These are phyloP conservation scores for Penicillium sp. DNA, from an alignment of 2,329 filamentous ascomycete species.

Conservation along the genomic window DNA sequence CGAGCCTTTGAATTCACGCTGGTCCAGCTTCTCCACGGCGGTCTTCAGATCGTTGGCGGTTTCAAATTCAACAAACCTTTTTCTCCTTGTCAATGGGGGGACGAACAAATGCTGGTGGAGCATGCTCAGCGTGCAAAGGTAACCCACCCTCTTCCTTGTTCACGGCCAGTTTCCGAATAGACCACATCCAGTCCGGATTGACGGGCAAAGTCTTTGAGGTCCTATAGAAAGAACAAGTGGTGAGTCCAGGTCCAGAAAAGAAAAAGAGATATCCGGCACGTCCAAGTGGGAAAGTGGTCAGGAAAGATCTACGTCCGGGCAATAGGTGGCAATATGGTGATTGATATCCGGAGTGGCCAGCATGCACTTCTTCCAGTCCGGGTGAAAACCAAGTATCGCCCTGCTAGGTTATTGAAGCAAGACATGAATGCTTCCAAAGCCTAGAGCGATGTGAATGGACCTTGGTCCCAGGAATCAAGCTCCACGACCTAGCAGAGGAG, in stretches of 20 bases:
- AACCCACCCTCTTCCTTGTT: conserved; percentile 85
- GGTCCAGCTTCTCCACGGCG: conserved; percentile 92
- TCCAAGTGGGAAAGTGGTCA: conserved; percentile 9
- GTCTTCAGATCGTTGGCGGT: conserved; percentile 82
- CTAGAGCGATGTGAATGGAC: conserved; percentile 2
- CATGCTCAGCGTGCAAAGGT: conserved; percentile 15
- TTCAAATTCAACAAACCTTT: conserved; percentile 95
- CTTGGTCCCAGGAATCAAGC: conserved; percentile 10
- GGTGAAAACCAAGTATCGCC: not conserved
- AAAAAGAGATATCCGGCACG: conserved; percentile 10
- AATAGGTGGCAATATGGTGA: conserved; percentile 1
- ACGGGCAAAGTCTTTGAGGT: conserved; percentile 98
- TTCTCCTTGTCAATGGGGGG: conserved; percentile 23
- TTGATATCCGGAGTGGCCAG: conserved; percentile 19
- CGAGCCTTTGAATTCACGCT: conserved; percentile 85
- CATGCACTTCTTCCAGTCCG: not conserved
- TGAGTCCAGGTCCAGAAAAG: conserved; percentile 66
- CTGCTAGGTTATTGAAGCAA: not conserved
- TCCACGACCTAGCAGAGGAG: conserved; percentile 8
- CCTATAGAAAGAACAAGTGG: conserved; percentile 69
- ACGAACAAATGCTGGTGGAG: conserved; percentile 1
- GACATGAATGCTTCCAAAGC: not conserved
- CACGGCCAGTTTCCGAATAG: conserved; percentile 92
- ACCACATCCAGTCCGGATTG: conserved; percentile 96
- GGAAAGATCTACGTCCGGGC: conserved; percentile 18